Percentiles rank a stretch among this genome's conserved stretches.
These are phyloP conservation scores for Herpomyces periplanetae DNA, from an alignment of 2,329 filamentous ascomycete species.

Conservation along the genomic window DNA sequence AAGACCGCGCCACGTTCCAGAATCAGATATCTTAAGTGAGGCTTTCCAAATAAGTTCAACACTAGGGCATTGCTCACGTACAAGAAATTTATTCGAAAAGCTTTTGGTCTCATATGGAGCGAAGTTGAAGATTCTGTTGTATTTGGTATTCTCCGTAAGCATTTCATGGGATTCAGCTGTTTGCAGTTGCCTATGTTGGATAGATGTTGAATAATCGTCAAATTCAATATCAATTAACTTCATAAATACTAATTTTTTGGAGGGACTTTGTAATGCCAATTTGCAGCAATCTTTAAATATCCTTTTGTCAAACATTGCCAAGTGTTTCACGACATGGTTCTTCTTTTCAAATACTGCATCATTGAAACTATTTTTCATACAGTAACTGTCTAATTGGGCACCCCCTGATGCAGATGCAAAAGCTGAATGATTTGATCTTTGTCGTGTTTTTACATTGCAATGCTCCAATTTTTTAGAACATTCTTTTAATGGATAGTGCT, in stretches of 20 bases:
- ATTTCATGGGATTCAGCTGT: no score
- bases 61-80: constrained; percentile 15
- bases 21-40: constrained; percentile 56
- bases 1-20: constrained; percentile 37
- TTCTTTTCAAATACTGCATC: constrained; percentile 15
- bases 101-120: constrained; percentile 13
- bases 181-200: no score
- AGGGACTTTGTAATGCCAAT: no score
- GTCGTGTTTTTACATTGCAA: constrained; percentile 70
- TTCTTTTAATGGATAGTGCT: constrained; percentile 55
- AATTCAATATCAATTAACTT: no score
- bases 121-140: constrained; percentile 12
- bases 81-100: constrained; percentile 9
- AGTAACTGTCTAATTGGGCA: constrained; percentile 5
- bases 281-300: no score
- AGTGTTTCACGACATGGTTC: constrained; percentile 17
- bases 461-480: constrained; percentile 94
- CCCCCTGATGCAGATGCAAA: constrained; percentile 6
- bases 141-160: constrained; percentile 14
- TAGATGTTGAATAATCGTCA: no score
- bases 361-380: constrained; percentile 10
- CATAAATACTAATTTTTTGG: no score
- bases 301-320: no score
- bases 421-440: constrained; percentile 13
- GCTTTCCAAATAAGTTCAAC: constrained; percentile 53